These are phyloP conservation scores for Pachysandra terminalis DNA, from an alignment of 164 flowering plant genomes.

Conservation along the genomic window DNA sequence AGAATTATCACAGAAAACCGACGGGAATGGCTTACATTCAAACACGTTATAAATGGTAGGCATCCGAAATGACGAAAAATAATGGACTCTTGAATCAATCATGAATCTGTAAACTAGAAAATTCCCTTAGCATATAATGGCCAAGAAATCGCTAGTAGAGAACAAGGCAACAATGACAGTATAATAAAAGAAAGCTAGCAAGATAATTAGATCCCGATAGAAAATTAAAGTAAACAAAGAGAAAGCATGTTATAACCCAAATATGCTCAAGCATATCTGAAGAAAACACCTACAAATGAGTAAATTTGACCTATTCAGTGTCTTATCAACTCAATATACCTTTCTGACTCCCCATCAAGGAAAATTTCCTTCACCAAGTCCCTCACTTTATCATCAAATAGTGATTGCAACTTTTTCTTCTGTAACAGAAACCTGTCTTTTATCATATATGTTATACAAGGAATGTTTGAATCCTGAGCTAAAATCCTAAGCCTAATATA, in stretches of 20 bases:
- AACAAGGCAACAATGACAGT: neutral
- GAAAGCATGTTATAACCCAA: neutral
- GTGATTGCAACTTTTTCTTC: slow-evolving; percentile 63
- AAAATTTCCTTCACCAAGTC: slow-evolving; percentile 60
- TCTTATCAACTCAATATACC: slow-evolving; percentile 1
- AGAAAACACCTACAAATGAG: too few species aligned
- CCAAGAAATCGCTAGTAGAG: neutral
- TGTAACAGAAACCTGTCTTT: slow-evolving; percentile 40
- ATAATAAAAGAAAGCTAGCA: neutral
- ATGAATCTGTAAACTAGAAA: neutral
- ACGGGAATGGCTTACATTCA: neutral
- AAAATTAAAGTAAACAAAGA: too few species aligned
- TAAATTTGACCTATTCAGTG: too few species aligned
- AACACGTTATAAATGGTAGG: neutral
- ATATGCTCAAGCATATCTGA: neutral
- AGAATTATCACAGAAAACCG: too few species aligned
- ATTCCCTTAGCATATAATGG: neutral
- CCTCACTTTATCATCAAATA: slow-evolving; percentile 76
- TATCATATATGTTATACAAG: slow-evolving; percentile 13
- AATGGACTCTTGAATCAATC: neutral
- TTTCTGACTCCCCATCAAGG: slow-evolving; percentile 41
- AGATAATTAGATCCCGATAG: neutral
- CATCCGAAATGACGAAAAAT: neutral
- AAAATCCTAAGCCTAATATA: neutral
- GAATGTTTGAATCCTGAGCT: neutral